Percentiles rank a stretch among this genome's conserved stretches.
phyloP scores from a whole-genome alignment of 176 grass and related monocot species.

The Olyra latifolia region DNA sequence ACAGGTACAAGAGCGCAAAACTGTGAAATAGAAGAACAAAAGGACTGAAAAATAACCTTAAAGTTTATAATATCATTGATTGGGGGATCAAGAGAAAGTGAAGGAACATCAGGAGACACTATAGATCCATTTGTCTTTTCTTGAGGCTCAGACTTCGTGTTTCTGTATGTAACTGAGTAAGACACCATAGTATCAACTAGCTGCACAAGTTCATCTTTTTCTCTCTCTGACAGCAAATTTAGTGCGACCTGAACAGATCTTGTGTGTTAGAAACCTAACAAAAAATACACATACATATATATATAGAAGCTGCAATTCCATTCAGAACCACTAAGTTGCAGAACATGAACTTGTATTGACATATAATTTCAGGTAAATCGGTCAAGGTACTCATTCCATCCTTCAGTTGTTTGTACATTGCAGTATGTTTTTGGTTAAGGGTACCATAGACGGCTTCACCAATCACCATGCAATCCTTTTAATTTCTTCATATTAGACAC shows the following conservation, averaged over 20 bases:
- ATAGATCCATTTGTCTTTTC: slow-evolving; percentile 59
- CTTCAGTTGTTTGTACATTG: neutral
- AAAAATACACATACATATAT: neutral
- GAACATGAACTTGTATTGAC: slow-evolving; percentile 13
- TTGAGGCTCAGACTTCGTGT: slow-evolving; percentile 56
- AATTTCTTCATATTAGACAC: slow-evolving; percentile 18
- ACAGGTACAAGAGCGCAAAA: slow-evolving; percentile 28
- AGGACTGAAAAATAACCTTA: slow-evolving; percentile 54
- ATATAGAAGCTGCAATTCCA: neutral
- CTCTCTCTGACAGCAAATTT: slow-evolving; percentile 80
- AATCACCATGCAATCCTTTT: slow-evolving; percentile 18
- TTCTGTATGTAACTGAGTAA: slow-evolving; percentile 85
- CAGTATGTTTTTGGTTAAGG: neutral
- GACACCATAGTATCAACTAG: slow-evolving; percentile 94
- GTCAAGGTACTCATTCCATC: neutral
- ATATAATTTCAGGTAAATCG: slow-evolving; percentile 23
- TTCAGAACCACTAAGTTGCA: slow-evolving; percentile 7
- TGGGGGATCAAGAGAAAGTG: slow-evolving; percentile 67
- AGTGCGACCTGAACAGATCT: slow-evolving; percentile 63
- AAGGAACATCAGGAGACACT: slow-evolving; percentile 50
- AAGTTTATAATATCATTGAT: slow-evolving; percentile 73
- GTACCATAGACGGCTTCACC: slow-evolving; percentile 1
- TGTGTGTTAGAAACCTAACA: slow-evolving; percentile 31
- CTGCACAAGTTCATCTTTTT: slow-evolving; percentile 72
- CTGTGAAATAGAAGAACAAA: slow-evolving; percentile 22